phyloP scores from a whole-genome alignment of 192 early-diverging fungal species.

The Coemansia sp. region DNA sequence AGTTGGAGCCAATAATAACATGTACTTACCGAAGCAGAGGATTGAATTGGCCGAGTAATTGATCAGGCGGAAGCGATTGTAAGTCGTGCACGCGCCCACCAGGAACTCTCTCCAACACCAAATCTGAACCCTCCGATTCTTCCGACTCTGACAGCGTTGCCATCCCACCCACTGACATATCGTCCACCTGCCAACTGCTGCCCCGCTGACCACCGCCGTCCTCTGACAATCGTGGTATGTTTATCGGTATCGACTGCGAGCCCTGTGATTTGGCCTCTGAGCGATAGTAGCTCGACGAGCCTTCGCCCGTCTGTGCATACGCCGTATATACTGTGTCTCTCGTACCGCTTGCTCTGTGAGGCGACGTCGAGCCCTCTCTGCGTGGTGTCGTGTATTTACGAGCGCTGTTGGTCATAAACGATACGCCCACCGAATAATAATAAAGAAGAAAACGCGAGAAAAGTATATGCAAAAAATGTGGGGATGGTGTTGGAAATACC shows the following conservation, averaged over 20 bases:
- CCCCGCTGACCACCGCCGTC: neutral
- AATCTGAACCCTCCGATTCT: neutral
- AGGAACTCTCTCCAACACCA: constrained; percentile 36
- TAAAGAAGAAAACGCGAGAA: neutral
- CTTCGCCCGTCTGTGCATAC: neutral
- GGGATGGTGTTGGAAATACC: neutral
- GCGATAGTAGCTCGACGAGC: neutral
- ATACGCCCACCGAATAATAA: neutral
- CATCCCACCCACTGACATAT: constrained; percentile 19
- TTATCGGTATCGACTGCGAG: neutral
- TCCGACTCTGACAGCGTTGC: constrained; percentile 5
- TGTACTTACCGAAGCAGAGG: constrained; percentile 45
- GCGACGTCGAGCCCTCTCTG: constrained; percentile 6
- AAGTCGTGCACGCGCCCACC: constrained; percentile 23
- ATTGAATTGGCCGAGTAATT: constrained; percentile 34
- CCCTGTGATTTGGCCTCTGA: neutral
- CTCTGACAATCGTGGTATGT: neutral
- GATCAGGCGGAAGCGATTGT: constrained; percentile 33
- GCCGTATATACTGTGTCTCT: neutral
- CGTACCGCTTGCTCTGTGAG: neutral
- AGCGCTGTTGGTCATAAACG: neutral
- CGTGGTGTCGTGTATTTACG: constrained; percentile 10
- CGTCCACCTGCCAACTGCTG: neutral
- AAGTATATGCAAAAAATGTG: neutral
- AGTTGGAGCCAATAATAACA: neutral